A percentile compares a stretch with the other conserved stretches of the same genome.
Evolutionary conservation across 495 filamentous ascomycete genomes (phyloP).

Genomic region (Daldinia decipiens): DNA sequence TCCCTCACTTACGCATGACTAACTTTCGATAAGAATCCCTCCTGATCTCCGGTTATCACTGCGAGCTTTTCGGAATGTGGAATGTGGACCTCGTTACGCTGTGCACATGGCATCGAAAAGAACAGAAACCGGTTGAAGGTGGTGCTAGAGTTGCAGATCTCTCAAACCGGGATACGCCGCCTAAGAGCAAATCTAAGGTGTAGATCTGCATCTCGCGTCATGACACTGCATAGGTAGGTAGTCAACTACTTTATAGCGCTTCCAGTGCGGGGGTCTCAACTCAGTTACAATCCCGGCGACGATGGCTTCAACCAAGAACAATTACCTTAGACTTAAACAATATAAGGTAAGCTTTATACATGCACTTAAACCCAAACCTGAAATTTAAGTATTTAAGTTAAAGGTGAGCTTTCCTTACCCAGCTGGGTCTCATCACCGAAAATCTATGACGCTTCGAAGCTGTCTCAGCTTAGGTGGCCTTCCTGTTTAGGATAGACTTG

Average conservation of each 20-base stretch:
- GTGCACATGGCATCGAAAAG: neutral
- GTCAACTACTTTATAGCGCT: conserved; percentile 14
- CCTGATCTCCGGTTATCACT: neutral
- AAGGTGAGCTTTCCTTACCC: neutral
- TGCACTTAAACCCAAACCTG: neutral
- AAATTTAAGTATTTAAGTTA: neutral
- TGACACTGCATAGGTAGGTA: conserved; percentile 22
- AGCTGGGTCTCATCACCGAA: conserved; percentile 2
- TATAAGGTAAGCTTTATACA: neutral
- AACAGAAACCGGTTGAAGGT: conserved; percentile 15
- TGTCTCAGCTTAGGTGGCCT: conserved; percentile 24
- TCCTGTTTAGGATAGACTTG: conserved; percentile 29
- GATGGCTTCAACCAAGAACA: conserved; percentile 16
- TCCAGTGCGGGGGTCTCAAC: conserved; percentile 30
- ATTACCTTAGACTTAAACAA: neutral
- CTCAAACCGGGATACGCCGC: conserved; percentile 15
- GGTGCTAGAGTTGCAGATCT: conserved; percentile 24
- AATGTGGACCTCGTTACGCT: neutral
- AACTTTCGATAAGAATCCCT: conserved; percentile 4
- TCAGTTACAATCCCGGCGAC: conserved; percentile 14
- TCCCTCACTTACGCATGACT: conserved; percentile 22
- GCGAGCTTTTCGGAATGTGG: neutral
- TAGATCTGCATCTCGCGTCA: conserved; percentile 36
- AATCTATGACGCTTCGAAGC: conserved; percentile 22
- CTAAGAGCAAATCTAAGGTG: conserved; percentile 25